Evolutionary conservation across 148 eudicot genomes (phyloP).

Genomic region (Nepenthes mirabilis): DNA sequence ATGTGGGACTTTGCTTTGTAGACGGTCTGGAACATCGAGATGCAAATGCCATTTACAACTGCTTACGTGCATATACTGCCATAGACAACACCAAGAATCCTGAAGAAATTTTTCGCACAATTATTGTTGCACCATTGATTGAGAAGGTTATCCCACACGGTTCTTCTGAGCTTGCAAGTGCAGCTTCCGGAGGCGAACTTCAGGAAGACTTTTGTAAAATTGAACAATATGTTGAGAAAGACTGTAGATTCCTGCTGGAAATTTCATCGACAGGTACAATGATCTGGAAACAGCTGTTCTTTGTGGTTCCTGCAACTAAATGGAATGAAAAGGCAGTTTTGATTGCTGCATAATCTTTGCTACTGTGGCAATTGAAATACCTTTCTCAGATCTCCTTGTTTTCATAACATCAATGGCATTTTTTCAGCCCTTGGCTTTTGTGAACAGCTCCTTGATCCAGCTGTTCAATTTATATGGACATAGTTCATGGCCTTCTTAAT

Average conservation of each 20-base stretch:
- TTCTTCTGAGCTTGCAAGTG: conserved; percentile 33
- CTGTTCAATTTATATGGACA: too few species aligned
- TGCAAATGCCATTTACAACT: conserved; percentile 82
- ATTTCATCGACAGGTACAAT: conserved; percentile 69
- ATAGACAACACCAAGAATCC: conserved; percentile 79
- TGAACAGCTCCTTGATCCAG: too few species aligned
- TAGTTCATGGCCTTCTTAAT: too few species aligned
- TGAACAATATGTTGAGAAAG: conserved; percentile 42
- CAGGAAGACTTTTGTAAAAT: conserved; percentile 62
- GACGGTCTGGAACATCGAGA: conserved; percentile 87
- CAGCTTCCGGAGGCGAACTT: conserved; percentile 64
- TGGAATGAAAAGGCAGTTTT: too few species aligned
- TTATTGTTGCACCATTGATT: conserved; percentile 61
- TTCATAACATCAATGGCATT: too few species aligned
- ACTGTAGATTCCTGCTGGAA: conserved; percentile 78
- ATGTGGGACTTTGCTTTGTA: conserved; percentile 84
- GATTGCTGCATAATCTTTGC: too few species aligned
- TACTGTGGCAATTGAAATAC: too few species aligned
- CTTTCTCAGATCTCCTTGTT: too few species aligned
- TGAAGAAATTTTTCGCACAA: conserved; percentile 84
- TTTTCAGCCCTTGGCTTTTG: too few species aligned
- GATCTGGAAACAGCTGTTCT: neutral
- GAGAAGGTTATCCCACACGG: conserved; percentile 49
- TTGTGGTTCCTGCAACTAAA: too few species aligned
- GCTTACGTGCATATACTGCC: conserved; percentile 97